A percentile compares a stretch with the other conserved stretches of the same genome.
These are phyloP conservation scores for Aquilaria yunnanensis DNA, from an alignment of 345 rosid species.

Conservation along the genomic window DNA sequence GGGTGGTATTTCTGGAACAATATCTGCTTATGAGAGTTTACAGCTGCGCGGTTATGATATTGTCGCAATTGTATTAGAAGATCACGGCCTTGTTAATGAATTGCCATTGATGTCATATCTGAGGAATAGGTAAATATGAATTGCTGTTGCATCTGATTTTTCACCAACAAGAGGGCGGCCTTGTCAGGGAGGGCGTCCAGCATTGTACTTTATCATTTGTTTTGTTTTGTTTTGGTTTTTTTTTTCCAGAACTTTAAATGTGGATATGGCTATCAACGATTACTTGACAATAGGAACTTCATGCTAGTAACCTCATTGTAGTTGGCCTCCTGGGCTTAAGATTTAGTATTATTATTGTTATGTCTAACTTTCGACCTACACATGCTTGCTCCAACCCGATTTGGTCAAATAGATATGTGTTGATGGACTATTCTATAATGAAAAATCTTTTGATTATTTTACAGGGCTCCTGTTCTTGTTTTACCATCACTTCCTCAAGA, in stretches of 20 bases:
- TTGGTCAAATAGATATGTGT: slow-evolving; percentile 3
- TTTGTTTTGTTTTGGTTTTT: background rate
- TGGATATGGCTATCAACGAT: no score
- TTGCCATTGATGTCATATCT: slow-evolving; percentile 60
- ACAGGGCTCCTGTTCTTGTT: slow-evolving; percentile 84
- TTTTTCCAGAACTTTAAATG: background rate
- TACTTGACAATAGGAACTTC: no score
- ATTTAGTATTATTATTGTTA: background rate
- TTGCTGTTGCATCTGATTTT: background rate
- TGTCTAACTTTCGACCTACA: background rate
- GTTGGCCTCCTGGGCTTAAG: no score
- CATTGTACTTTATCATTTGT: no score
- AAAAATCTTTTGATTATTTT: slow-evolving; percentile 13
- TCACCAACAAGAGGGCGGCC: background rate
- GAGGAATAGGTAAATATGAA: slow-evolving; percentile 47
- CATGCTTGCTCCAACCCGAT: background rate
- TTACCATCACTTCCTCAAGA: slow-evolving; percentile 76
- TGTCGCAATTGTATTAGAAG: slow-evolving; percentile 76
- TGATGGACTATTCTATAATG: background rate
- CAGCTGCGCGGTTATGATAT: slow-evolving; percentile 78
- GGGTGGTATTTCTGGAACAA: slow-evolving; percentile 92
- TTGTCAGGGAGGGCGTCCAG: no score
- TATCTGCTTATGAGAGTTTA: slow-evolving; percentile 90
- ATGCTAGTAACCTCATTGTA: no score
- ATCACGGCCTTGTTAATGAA: slow-evolving; percentile 86